Base-by-base conservation (phyloP, 2,329 filamentous ascomycete genomes). In the Paecilomyces sp. region DNA sequence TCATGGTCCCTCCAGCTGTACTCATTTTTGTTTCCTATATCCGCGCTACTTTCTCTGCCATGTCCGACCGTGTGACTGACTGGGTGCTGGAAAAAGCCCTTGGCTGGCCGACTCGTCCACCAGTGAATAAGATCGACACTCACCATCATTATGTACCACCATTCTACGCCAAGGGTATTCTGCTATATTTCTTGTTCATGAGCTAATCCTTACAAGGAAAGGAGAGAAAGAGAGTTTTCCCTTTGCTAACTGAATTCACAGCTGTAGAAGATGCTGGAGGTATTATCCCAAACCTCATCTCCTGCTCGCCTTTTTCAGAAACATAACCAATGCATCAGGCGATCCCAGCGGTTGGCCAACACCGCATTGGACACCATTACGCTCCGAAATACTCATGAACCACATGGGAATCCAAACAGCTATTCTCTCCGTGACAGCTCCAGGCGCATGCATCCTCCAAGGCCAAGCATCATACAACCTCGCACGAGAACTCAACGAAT, bases 401-500 rank as follows among this genome's bases (percentile, higher is more conserved):
- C 56, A 47, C 24, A 36, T 55, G 13, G 63, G 60, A 9, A 58
- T 67, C 15, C 36, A 24, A 0, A 68, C 61, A 7, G 61, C 68
- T 9, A 66, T 72, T 28, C 60, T 72, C 7, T 71, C 70, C 28
- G 54, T 68, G n/a, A 72, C 68, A 3, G 66, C 69, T 3, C 69
- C 71, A 1, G 70, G 69, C 1, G 57, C 67, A 28, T 57, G 51
- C 55, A 67, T 70, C 41, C 55, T 60, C 41, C 3, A 53, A 58
- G 11, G 57, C 70, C 1, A 59, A 18, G 33, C 33, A 5, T 34
- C 33, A 11, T 34, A 34, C 9, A 12, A 25, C 24, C 41, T 30
- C 31, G 64, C 67, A 8, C 62, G 69, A 9, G 50, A 67, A 54
- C 53, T 60, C 9, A 80, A 80, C 61, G 68, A 73, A 50, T 73